These are phyloP conservation scores for Polyplosphaeria fusca DNA, from an alignment of 495 filamentous ascomycete species.

Conservation along the genomic window DNA sequence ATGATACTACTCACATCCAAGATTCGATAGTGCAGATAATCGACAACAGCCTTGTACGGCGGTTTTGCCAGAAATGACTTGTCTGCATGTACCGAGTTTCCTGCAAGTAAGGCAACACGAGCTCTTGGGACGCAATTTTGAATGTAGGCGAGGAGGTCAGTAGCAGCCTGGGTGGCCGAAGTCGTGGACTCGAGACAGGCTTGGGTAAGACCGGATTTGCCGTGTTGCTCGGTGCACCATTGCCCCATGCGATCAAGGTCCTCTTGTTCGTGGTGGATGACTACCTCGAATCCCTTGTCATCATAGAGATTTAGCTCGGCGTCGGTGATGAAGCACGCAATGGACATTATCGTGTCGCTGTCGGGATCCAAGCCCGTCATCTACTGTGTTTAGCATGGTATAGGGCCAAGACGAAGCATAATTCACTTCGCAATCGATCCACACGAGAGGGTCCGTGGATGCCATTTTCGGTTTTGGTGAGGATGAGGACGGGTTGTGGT, in stretches of 20 bases:
- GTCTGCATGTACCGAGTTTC: slow-evolving; percentile 90
- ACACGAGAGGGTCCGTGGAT: slow-evolving; percentile 66
- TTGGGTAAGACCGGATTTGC: slow-evolving; percentile 71
- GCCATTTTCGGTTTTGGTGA: slow-evolving; percentile 2
- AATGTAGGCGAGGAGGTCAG: slow-evolving; percentile 73
- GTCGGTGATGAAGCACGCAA: slow-evolving; percentile 91
- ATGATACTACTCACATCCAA: slow-evolving; percentile 89
- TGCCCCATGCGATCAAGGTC: slow-evolving; percentile 72
- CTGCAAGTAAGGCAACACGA: slow-evolving; percentile 69
- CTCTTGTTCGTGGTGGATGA: slow-evolving; percentile 71
- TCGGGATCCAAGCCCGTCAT: slow-evolving; percentile 89
- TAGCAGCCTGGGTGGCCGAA: slow-evolving; percentile 68
- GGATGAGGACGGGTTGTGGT: neutral
- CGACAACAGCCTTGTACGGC: slow-evolving; percentile 68
- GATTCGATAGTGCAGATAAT: slow-evolving; percentile 83
- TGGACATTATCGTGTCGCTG: slow-evolving; percentile 80
- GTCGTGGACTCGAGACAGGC: slow-evolving; percentile 71
- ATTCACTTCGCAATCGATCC: slow-evolving; percentile 83
- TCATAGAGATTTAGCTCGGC: slow-evolving; percentile 73
- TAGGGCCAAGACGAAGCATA: neutral
- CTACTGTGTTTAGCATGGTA: slow-evolving; percentile 47
- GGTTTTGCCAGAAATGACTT: slow-evolving; percentile 71
- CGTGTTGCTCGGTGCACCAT: slow-evolving; percentile 66
- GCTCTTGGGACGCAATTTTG: slow-evolving; percentile 61
- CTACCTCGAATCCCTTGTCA: slow-evolving; percentile 68